Evolutionary conservation across 139 green algal species (phyloP).

Genomic region (Parachlorella kessleri): DNA sequence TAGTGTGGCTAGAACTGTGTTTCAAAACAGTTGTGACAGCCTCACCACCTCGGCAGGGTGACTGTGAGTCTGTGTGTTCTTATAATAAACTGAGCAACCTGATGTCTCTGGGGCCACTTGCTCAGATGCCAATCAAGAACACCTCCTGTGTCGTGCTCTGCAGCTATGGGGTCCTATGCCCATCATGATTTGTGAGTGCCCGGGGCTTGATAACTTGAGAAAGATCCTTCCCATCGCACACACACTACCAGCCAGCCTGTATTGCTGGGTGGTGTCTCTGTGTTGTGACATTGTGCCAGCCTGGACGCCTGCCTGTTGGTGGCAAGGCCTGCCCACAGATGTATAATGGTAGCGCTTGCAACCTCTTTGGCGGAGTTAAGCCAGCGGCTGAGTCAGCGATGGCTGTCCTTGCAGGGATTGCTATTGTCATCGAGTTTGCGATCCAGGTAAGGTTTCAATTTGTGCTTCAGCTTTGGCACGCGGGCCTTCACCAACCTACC

Average conservation of each 20-base stretch:
- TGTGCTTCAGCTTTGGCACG: background rate
- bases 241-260: no score
- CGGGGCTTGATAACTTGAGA: no score
- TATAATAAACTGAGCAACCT: background rate
- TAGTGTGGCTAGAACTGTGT: background rate
- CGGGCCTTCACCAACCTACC: background rate
- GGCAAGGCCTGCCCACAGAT: no score
- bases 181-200: slow-evolving; percentile 81
- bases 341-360: no score
- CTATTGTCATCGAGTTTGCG: slow-evolving; percentile 75
- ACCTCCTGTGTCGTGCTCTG: background rate
- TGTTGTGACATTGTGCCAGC: no score
- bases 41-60: background rate
- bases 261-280: no score
- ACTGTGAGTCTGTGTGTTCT: background rate
- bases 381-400: no score
- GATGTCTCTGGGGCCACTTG: background rate
- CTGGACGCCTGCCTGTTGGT: no score
- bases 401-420: slow-evolving; percentile 61
- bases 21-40: background rate
- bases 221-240: no score
- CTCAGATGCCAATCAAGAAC: background rate
- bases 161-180: slow-evolving; percentile 85
- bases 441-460: slow-evolving; percentile 40
- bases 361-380: no score